Base-by-base conservation (phyloP, 768 basidiomycete genomes). In the Tephrocybe sp. region DNA sequence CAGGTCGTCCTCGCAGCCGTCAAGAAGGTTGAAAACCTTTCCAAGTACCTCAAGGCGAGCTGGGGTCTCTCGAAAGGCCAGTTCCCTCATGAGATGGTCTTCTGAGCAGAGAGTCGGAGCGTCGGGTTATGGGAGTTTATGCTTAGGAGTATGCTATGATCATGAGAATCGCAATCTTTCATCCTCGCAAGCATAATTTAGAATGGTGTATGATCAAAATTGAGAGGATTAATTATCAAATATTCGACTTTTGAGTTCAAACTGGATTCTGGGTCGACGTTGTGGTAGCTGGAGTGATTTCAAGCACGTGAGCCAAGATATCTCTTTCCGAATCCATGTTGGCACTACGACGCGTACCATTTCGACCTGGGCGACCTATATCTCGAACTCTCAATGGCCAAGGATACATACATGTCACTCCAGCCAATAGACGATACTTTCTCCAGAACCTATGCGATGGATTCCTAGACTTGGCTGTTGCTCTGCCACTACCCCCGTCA, bases 41-140 rank as follows among this genome's bases (percentile, higher is more conserved):
- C 76, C 67, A 95, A 94, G 74, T 99, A 99, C 76, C 82, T 99
- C 63, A 87, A 86, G 69, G 82, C 95, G 49, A 84, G 80, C 65
- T 99, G 89, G 79, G 93, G 92, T 67, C 80, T 99, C 55, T 92
- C 92, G 61, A 97, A 95, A 82, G 93, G 95, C 55, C 93, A 98
- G 76, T 92, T 80, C 79, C 92, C 97, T 67, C 97, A 99, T 77
- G 83, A 90, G 74, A 69, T 99, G 75, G 81, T 81, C 57, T 98
- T 97, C 80, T 98, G 76, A 79, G 58, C 42, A 52, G 55, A 50
- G 59, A 52, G 47, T 42, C 53, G 53, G 49, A 39, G 58, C 44
- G 36, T 40, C 52, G 48, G 48, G 48, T 50, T 58, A 52, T 41
- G 48, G 44, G 42, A 52, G 52, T 54, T 42, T 61, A 52, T 59